Evolutionary conservation across 805 yeast species (phyloP), one percentile per base, ranked within the genome.

Genomic region (Yueomyces sp.): DNA sequence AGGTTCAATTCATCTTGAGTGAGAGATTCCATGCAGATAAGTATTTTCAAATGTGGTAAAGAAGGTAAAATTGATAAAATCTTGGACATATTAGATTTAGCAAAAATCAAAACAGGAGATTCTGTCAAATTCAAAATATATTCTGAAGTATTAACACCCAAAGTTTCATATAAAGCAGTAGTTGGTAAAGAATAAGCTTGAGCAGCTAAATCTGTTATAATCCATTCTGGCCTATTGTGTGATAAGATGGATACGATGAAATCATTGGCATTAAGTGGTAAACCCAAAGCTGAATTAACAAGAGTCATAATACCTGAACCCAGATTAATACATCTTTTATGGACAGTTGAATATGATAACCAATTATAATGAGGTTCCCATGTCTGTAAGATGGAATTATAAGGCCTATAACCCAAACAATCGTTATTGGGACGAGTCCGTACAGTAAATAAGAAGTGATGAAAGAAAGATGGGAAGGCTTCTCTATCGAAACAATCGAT

Each of bases 201-300:
- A 52, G 83, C 76, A 0, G 86, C 87, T 52, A 81, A 59, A 61
- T 83, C 92, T 30, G 82, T 60, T 26, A 81, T 56, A 32, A 71
- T 67, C 92, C 92, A 83, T 60, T 82, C 85, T 6, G 73, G 66
- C 41, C 77, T 66, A 56, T 81, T 81, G 26, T 69, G 66, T 28
- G 81, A 70, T 56, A 74, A 73, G 26, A 81, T 52, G 1, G 81
- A 66, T 40, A 79, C 70, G 36, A 78, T 63, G 51, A 77, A 79
- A 36, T 65, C 59, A 28, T 60, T 56, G 0, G 49, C 38, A n/a
- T 52, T 47, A n/a, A 57, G 56, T 46, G 56, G 54, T n/a, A 5
- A 9, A 44, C 52, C 41, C 37, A 67, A 62, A 41, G 59, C 66
- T 26, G 52, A 51, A 46, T 64, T 62, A 28, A 76, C 73, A 34